Base-by-base conservation (phyloP, 2,329 filamentous ascomycete genomes). In the Nemania serpens region DNA sequence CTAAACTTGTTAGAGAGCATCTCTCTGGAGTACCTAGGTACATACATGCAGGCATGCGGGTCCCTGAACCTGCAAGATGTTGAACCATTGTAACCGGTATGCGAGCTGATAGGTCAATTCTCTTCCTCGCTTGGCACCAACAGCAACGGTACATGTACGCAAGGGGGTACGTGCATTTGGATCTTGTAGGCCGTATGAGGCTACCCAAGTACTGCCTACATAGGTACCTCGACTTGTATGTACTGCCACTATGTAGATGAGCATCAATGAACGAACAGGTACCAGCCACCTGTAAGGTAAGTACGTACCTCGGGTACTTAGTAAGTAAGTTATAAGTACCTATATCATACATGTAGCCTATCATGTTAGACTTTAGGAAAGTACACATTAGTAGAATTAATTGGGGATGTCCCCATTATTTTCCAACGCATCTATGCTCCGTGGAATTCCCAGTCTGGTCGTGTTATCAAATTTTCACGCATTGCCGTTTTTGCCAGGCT, bases 401-500 rank as follows among this genome's bases (percentile, higher is more conserved):
- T 15, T 22, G 45, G 25, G 22, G 29, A 37, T 17, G 34, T 36
- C n/a, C 18, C 47, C 47, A 36, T 37, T 22, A 36, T 20, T 20
- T 36, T 37, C 33, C 7, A 36, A 50, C 17, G 17, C 17, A 37
- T 50, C 47, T 50, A 13, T 20, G 9, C 42, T 41, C 41, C 42
- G 43, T 48, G 37, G n/a, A 20, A 18, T 25, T n/a, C 20, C 18
- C 13, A 25, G 36, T 33, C 33, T 17, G 43, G 52, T 18, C n/a
- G 13, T 34, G 5, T 42, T 29, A 41, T 60, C 53, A 63, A 58
- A 61, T 61, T 64, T 62, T 64, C 55, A 62, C 55, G 51, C 55
- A 64, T 59, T 59, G 62, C 62, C 62, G 54, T 36, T 58, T 61
- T 61, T 37, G 54, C 61, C 53, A 55, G 54, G 45, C 52, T 61